Evolutionary conservation across 306 rosid species (phyloP).

Genomic region (Rosa lucieae): DNA sequence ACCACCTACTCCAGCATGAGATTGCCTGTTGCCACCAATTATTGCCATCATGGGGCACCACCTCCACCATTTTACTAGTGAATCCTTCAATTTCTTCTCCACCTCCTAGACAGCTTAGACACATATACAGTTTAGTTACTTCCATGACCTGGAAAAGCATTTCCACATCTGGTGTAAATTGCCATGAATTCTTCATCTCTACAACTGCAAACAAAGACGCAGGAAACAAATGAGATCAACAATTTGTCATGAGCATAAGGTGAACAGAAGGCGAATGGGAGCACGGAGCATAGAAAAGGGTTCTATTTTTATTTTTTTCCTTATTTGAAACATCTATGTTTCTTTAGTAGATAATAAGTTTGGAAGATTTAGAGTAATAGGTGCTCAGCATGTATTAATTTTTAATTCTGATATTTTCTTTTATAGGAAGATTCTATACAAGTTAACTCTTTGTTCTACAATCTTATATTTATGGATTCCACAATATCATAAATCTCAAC

Average conservation of each 20-base stretch:
- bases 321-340: background rate
- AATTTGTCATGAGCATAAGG: background rate
- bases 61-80: slow-evolving; percentile 17
- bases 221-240: background rate
- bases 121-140: background rate
- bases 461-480: background rate
- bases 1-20: slow-evolving; percentile 17
- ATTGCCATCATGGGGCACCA: slow-evolving; percentile 8
- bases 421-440: background rate
- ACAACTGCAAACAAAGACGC: slow-evolving; percentile 5
- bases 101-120: slow-evolving; percentile 11
- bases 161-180: slow-evolving; percentile 4
- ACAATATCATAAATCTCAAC: background rate
- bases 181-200: slow-evolving; percentile 4
- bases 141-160: background rate
- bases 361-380: slow-evolving; percentile 12
- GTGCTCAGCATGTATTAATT: slow-evolving; percentile 3
- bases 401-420: background rate
- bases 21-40: slow-evolving; percentile 7
- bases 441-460: background rate
- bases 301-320: background rate
- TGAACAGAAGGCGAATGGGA: slow-evolving; percentile 2
- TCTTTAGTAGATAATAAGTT: slow-evolving; percentile 11
- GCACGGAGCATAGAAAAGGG: background rate
- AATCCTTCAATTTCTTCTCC: slow-evolving; percentile 7